phyloP scores from a whole-genome alignment of 1,284 basidiomycete species.

The Malassezia arunalokei region DNA sequence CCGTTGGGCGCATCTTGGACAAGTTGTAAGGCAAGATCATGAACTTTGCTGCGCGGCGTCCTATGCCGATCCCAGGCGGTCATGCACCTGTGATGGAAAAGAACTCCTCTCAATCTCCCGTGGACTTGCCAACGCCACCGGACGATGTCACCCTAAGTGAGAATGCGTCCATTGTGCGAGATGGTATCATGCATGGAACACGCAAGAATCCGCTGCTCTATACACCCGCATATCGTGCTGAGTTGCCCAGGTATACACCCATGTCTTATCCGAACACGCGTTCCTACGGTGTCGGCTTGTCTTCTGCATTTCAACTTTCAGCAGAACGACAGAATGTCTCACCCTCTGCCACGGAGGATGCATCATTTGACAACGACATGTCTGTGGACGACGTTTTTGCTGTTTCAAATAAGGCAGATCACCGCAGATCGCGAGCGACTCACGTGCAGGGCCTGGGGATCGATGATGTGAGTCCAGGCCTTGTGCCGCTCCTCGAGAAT shows the following conservation, averaged over 20 bases:
- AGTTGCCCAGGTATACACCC: neutral
- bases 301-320: constrained; percentile 9
- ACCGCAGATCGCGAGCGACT: constrained; percentile 16
- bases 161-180: constrained; percentile 2
- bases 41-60: neutral
- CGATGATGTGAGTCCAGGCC: constrained; percentile 12
- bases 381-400: constrained; percentile 24
- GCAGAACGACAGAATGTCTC: constrained; percentile 5
- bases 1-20: no score
- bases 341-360: neutral
- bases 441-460: constrained; percentile 8
- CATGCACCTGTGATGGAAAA: constrained; percentile 10
- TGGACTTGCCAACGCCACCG: constrained; percentile 38
- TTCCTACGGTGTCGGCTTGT: neutral
- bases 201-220: neutral
- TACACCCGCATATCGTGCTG: constrained; percentile 4
- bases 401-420: constrained; percentile 19
- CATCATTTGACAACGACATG: constrained; percentile 16
- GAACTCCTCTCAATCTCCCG: constrained; percentile 27
- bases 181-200: constrained; percentile 17
- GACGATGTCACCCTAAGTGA: constrained; percentile 20
- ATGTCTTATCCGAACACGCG: constrained; percentile 5
- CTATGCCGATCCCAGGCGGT: constrained; percentile 26
- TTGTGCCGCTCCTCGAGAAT: constrained; percentile 28
- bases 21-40: neutral